Evolutionary conservation across 371 early-diverging fungal genomes (phyloP), one percentile per base, ranked within the genome.

Genomic region (Actinomucor elegans): DNA sequence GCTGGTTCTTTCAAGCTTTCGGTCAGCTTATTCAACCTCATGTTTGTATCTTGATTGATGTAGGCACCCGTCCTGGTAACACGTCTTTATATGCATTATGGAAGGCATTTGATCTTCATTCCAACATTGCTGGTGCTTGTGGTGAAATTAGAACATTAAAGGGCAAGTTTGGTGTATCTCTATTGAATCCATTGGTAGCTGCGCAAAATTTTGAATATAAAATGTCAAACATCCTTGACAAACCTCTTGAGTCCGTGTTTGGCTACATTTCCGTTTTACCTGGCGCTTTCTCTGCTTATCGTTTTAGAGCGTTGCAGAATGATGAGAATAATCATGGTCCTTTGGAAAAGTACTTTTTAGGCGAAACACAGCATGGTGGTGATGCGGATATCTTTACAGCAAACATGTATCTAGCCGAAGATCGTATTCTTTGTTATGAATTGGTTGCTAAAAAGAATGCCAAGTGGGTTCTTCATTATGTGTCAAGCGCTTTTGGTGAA

Each of bases 1-100:
- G 95, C 36, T 97, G 97, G 97, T 94, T 96, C 83, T 94, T 97
- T 69, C 94, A 95, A 70, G 95, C 96, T 4, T 93, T 97, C 69
- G 87, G 94, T 17, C 84, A 85, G 14, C 57, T 94, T 41, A 65
- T 97, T 52, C 75, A 87, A 9, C 97, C 97, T n/a, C 86, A 93
- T 49, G 87, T 94, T 14, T 92, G 93, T 71, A 87, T 96, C 11
- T 79, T 96, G 17, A 79, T 97, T 45, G 97, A 97, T 66, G 97
- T 96, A 31, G 97, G 97, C 6, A 97, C 97, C 3, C 88, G 90
- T 47, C 96, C 97, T 12, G 84, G 88, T 26, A 75, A 81, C 43
- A 89, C 87, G 1, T 91, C 96, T 1, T 84, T 97, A 41, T 96
- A 96, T 75, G 93, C 93, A 58, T 74, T 97, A 48, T 96, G 93